A percentile compares a stretch with the other conserved stretches of the same genome.
Evolutionary conservation across 2,329 filamentous ascomycete genomes (phyloP).

Genomic region (Aspergillus viridinutans): DNA sequence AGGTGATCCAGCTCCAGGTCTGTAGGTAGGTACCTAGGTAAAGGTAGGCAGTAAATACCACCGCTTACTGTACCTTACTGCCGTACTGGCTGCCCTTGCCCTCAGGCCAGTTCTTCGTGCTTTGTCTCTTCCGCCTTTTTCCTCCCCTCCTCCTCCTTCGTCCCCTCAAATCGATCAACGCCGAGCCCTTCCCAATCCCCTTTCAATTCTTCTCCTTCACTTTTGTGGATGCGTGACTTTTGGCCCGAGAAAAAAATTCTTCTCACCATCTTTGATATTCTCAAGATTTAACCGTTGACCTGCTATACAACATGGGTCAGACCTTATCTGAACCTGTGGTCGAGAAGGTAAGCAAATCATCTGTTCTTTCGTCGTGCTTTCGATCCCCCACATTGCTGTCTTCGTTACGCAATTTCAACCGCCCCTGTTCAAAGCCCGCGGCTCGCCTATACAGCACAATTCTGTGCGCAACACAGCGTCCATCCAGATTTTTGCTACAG

Average conservation of each 20-base stretch:
- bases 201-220: slow-evolving; percentile 6
- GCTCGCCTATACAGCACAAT: background rate
- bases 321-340: slow-evolving; percentile 98
- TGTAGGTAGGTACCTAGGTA: background rate
- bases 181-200: slow-evolving; percentile 7
- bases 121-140: slow-evolving; percentile 22
- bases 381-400: slow-evolving; percentile 23
- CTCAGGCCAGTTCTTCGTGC: slow-evolving; percentile 13
- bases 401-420: slow-evolving; percentile 17
- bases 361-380: slow-evolving; percentile 18
- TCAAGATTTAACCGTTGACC: slow-evolving; percentile 19
- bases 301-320: slow-evolving; percentile 75
- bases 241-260: slow-evolving; percentile 2
- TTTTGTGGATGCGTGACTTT: slow-evolving; percentile 9
- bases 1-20: background rate
- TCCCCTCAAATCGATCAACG: slow-evolving; percentile 14
- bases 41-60: background rate
- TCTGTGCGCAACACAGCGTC: background rate
- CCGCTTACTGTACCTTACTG: background rate
- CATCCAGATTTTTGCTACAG: background rate
- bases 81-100: background rate
- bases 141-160: slow-evolving; percentile 16
- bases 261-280: slow-evolving; percentile 1
- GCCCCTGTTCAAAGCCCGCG: slow-evolving; percentile 4
- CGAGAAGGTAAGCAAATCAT: slow-evolving; percentile 74